Base-by-base conservation (phyloP, 345 rosid genomes). In the Acer saccharum region DNA sequence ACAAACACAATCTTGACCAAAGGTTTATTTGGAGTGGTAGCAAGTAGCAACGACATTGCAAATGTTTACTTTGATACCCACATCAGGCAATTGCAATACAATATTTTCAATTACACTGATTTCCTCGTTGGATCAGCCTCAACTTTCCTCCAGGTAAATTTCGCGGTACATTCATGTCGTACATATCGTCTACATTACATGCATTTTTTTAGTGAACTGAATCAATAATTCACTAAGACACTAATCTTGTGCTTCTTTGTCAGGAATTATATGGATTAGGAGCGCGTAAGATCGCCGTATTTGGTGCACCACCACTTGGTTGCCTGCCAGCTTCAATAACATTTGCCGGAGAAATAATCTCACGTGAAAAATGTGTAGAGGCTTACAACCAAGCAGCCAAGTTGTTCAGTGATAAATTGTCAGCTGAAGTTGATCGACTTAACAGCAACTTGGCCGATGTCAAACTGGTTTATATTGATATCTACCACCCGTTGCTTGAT, bases 1-100 rank as follows among this genome's bases (percentile, higher is more conserved):
- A 71, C 86, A 50, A 78, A 71, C 35, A 75, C 72, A 78, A 80
- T 86, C 35, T 7, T 88, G 35, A 77, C 68, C 35, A 84, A 83
- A 21, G 77, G 83, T 58, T 0, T 90, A 4, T 83, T 43, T 27
- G 5, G 83, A 5, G 76, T 87, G 48, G 91, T 88, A 1, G 85
- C 87, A 4, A 84, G 94, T 13, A 88, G 89, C 75, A 83, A 90
- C n/a, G 94, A 90, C 75, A 82, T 90, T 20, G 86, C 88, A 71
- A 80, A 77, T 54, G 81, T 85, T 2, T 90, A 85, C 23, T 87
- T 84, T 52, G 14, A 44, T 7, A 52, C 81, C 0, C 78, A 82
- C 10, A 32, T 74, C 29, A 73, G 88, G 27, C 68, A 78, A 70
- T 70, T 77, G 10, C 80, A 78, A 13, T 86, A 83, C 20, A 83